Percentiles rank a stretch among this genome's conserved stretches.
Conservation (phyloP, 2,329 filamentous ascomycete genomes). For the Metarhizium guizhouense region DNA sequence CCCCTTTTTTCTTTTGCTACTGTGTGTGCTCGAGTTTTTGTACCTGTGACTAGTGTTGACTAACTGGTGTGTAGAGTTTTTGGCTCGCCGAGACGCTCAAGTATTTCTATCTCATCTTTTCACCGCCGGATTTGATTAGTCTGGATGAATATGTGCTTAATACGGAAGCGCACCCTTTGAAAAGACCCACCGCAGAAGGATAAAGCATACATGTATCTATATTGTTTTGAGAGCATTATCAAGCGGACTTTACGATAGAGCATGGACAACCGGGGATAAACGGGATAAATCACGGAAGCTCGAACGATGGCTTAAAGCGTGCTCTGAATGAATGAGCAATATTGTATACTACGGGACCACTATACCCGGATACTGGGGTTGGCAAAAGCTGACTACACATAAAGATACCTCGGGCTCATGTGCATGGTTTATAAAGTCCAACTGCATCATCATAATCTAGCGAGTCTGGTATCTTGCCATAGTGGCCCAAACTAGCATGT, state of each 20-base stretch:
- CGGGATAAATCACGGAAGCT: too few relatives aligned
- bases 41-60: neutral
- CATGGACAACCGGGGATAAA: neutral
- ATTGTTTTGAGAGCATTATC: neutral
- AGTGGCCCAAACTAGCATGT: neutral
- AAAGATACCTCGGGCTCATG: neutral
- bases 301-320: too few relatives aligned
- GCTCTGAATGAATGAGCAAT: neutral
- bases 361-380: neutral
- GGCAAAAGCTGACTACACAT: neutral
- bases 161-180: constrained; percentile 31
- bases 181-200: neutral
- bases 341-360: neutral
- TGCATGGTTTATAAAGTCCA: neutral
- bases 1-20: neutral
- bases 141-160: constrained; percentile 59
- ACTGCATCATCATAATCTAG: neutral
- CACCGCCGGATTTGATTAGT: constrained; percentile 49
- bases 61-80: constrained; percentile 43
- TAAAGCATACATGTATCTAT: neutral
- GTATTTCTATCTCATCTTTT: constrained; percentile 66
- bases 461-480: neutral
- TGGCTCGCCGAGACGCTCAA: constrained; percentile 70
- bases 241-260: neutral
- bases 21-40: neutral